Evolutionary conservation across 2,329 filamentous ascomycete genomes (phyloP).

Genomic region (Ophiocordyceps unilateralis): DNA sequence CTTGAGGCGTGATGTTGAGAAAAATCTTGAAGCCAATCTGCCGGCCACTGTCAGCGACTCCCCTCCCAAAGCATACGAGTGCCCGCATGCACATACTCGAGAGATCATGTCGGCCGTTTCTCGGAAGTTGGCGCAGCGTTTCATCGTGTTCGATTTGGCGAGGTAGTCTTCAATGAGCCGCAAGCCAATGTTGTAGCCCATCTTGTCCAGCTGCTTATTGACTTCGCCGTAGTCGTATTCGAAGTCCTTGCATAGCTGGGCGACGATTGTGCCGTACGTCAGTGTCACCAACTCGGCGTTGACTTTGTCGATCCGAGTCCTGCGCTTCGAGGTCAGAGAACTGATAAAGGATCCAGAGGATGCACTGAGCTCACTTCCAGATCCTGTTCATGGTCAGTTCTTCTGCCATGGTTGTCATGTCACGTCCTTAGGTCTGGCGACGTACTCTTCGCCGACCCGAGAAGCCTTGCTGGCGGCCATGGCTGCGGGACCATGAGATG

Average conservation of each 20-base stretch:
- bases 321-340: slow-evolving; percentile 19
- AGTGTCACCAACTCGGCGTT: slow-evolving; percentile 94
- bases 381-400: slow-evolving; percentile 41
- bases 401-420: neutral
- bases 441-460: slow-evolving; percentile 45
- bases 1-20: slow-evolving; percentile 82
- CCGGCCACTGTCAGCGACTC: slow-evolving; percentile 5
- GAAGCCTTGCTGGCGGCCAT: slow-evolving; percentile 46
- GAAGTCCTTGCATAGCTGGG: slow-evolving; percentile 91
- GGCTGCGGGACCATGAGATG: slow-evolving; percentile 4
- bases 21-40: slow-evolving; percentile 99
- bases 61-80: neutral
- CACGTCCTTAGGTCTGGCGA: slow-evolving; percentile 5
- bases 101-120: slow-evolving; percentile 96
- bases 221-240: slow-evolving; percentile 88
- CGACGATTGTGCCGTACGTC: slow-evolving; percentile 94
- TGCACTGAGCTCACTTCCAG: slow-evolving; percentile 59
- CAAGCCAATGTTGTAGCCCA: slow-evolving; percentile 97
- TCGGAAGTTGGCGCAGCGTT: slow-evolving; percentile 78
- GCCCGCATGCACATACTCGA: slow-evolving; percentile 41
- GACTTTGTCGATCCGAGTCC: slow-evolving; percentile 91
- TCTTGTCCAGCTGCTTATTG: slow-evolving; percentile 95
- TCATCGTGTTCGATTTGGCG: slow-evolving; percentile 80
- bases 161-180: slow-evolving; percentile 95
- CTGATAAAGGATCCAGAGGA: slow-evolving; percentile 1